These are phyloP conservation scores for Kluyveromyces siamensis DNA, from an alignment of 805 yeast genomes.

Conservation along the genomic window DNA sequence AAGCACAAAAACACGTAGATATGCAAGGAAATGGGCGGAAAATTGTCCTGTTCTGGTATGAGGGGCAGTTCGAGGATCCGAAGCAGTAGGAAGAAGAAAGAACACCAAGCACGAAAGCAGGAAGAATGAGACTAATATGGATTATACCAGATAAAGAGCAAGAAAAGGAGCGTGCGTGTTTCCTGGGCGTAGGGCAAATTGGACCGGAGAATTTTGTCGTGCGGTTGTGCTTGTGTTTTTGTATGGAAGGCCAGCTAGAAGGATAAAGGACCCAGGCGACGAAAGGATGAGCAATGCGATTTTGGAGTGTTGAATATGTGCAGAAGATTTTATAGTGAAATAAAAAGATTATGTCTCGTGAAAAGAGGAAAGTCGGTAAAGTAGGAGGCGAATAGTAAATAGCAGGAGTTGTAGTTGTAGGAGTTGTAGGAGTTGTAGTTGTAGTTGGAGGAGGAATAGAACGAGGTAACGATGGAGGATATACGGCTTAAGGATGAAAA, in stretches of 20 bases:
- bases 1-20: not conserved
- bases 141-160: not conserved
- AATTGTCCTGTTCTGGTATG: not conserved
- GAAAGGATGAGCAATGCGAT: not conserved
- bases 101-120: not conserved
- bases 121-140: too few relatives aligned
- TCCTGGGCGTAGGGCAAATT: not conserved
- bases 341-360: not conserved
- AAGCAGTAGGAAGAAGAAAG: not conserved
- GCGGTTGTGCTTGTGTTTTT: not conserved
- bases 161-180: not conserved
- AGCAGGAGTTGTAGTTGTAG: not conserved
- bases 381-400: not conserved
- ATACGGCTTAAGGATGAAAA: not conserved
- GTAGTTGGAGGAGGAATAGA: not conserved
- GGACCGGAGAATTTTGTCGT: not conserved
- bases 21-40: not conserved
- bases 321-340: not conserved
- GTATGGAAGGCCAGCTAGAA: not conserved
- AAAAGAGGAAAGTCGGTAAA: not conserved
- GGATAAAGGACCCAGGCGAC: not conserved
- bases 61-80: not conserved
- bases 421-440: not conserved
- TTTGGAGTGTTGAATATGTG: not conserved
- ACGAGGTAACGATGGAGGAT: not conserved